Evolutionary conservation across 2,329 filamentous ascomycete species (phyloP).

Genomic region (Trichophyton equinum): DNA sequence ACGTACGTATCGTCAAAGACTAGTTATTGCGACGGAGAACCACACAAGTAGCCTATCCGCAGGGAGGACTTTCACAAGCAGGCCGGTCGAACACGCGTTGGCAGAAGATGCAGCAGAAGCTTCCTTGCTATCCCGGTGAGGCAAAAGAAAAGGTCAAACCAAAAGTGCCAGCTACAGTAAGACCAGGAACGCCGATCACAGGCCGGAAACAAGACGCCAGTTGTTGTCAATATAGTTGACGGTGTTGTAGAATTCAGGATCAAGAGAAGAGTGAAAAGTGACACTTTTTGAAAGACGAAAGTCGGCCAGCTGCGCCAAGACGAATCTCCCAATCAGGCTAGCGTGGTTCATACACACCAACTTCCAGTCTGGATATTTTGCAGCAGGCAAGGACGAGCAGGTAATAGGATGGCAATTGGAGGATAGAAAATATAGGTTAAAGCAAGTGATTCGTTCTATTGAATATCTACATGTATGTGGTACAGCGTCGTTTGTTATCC

Average conservation of each 20-base stretch:
- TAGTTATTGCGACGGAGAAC: slow-evolving; percentile 32
- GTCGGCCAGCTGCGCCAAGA: slow-evolving; percentile 1
- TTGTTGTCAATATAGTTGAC: slow-evolving; percentile 4
- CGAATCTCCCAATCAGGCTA: not conserved
- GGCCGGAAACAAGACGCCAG: slow-evolving; percentile 1
- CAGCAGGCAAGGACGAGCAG: not conserved
- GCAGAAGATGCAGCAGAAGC: not conserved
- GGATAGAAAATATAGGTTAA: slow-evolving; percentile 15
- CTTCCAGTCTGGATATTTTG: no score
- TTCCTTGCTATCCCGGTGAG: not conserved
- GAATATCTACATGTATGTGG: slow-evolving; percentile 31
- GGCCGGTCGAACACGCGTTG: slow-evolving; percentile 1
- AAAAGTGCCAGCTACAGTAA: not conserved
- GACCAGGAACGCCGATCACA: not conserved
- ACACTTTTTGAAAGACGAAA: not conserved
- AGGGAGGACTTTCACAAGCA: not conserved
- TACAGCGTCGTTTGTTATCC: not conserved
- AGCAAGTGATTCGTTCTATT: slow-evolving; percentile 18
- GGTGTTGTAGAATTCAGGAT: not conserved
- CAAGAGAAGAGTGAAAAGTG: not conserved
- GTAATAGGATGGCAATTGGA: no score
- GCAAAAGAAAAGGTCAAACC: not conserved
- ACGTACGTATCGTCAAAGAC: slow-evolving; percentile 26
- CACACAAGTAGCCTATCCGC: slow-evolving; percentile 15
- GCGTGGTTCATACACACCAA: not conserved